A percentile compares a stretch with the other conserved stretches of the same genome.
Evolutionary conservation across 169 alveolate species (phyloP).

Genomic region (Babesia bigemina): DNA sequence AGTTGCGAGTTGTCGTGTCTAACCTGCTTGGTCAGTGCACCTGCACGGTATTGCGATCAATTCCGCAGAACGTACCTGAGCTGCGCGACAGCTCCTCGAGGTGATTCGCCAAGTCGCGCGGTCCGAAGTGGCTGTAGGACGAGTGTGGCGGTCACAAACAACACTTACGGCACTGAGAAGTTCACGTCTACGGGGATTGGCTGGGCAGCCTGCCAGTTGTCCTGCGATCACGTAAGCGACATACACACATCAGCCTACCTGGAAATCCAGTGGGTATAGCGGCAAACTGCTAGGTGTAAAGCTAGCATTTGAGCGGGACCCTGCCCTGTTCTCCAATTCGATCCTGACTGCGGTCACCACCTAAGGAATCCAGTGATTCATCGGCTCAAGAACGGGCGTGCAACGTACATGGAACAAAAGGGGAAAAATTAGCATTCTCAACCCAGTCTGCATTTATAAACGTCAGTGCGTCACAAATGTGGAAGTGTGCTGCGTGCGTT

Average conservation of each 20-base stretch:
- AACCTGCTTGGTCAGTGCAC: constrained; percentile 15
- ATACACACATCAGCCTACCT: constrained; percentile 32
- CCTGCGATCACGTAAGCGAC: constrained; percentile 21
- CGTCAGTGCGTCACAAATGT: neutral
- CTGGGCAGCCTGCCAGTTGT: constrained; percentile 60
- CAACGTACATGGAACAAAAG: constrained; percentile 10
- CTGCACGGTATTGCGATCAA: neutral
- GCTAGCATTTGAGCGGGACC: neutral
- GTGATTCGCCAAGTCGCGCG: constrained; percentile 27
- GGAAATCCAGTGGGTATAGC: constrained; percentile 62
- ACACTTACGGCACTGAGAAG: constrained; percentile 59
- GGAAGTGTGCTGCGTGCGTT: constrained; percentile 8
- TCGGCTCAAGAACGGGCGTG: neutral
- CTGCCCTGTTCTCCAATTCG: constrained; percentile 5
- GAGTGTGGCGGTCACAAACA: neutral
- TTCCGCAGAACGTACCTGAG: constrained; percentile 20
- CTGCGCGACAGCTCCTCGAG: constrained; percentile 12
- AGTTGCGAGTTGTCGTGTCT: neutral
- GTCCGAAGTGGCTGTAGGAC: constrained; percentile 42
- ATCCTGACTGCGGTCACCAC: constrained; percentile 17
- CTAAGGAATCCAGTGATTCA: constrained; percentile 10
- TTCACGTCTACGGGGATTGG: constrained; percentile 64
- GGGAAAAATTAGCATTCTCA: constrained; percentile 10
- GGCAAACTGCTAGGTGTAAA: constrained; percentile 62
- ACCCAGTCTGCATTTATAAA: constrained; percentile 1